phyloP scores from a whole-genome alignment of 257 asterid genomes.

The Nicotiana paniculata region DNA sequence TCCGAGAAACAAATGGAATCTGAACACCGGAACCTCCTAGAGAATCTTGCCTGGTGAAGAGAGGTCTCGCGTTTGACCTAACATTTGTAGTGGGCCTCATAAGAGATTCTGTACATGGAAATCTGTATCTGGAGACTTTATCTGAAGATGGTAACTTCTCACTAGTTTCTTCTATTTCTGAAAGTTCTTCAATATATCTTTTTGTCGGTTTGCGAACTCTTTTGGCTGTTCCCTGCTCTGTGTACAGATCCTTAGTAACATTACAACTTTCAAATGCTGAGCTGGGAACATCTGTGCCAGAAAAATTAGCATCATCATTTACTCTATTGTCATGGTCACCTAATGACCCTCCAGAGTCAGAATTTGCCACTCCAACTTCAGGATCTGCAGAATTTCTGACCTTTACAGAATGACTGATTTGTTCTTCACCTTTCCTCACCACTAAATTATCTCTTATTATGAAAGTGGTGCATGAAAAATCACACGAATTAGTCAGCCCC shows the following conservation, averaged over 20 bases:
- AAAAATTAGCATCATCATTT: constrained; percentile 24
- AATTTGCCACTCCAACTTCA: constrained; percentile 35
- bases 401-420: constrained; percentile 26
- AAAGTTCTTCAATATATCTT: constrained; percentile 80
- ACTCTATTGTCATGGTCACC: constrained; percentile 23
- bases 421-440: constrained; percentile 45
- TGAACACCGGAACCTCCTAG: constrained; percentile 82
- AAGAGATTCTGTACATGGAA: constrained; percentile 29
- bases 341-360: constrained; percentile 23
- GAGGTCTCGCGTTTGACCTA: constrained; percentile 43
- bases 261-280: constrained; percentile 24
- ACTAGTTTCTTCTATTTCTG: constrained; percentile 74
- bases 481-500: constrained; percentile 89
- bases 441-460: constrained; percentile 48
- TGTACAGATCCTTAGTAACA: constrained; percentile 39
- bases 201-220: constrained; percentile 88
- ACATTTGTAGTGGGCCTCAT: constrained; percentile 34
- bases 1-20: constrained; percentile 79
- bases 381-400: constrained; percentile 30
- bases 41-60: constrained; percentile 60
- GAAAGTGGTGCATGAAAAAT: constrained; percentile 63
- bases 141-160: constrained; percentile 34
- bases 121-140: constrained; percentile 23
- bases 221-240: constrained; percentile 58
- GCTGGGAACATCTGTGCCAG: constrained; percentile 21